Evolutionary conservation across 2,329 filamentous ascomycete genomes (phyloP).

Genomic region (Diaporthe amygdali): DNA sequence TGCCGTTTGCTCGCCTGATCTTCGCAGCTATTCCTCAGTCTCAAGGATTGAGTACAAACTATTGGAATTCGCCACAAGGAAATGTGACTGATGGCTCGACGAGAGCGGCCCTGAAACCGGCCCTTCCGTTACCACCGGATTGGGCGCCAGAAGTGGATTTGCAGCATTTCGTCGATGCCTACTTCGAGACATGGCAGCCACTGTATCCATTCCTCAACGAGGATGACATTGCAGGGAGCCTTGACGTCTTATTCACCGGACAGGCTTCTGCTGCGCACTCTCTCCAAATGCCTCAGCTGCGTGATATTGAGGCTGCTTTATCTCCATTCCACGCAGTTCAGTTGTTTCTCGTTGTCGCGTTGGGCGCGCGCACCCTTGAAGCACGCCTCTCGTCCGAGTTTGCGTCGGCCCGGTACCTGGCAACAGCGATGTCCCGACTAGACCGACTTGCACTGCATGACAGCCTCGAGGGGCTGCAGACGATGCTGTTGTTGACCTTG

Average conservation of each 20-base stretch:
- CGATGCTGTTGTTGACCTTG: constrained; percentile 31
- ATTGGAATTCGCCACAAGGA: neutral
- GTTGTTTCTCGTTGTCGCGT: constrained; percentile 33
- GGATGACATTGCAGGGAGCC: constrained; percentile 29
- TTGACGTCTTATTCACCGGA: constrained; percentile 29
- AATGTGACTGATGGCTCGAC: neutral
- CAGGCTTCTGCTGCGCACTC: constrained; percentile 27
- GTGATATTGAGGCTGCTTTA: constrained; percentile 24
- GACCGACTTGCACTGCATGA: constrained; percentile 31
- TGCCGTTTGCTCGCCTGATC: constrained; percentile 32
- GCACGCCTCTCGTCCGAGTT: constrained; percentile 28
- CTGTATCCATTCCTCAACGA: constrained; percentile 36
- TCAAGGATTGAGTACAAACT: constrained; percentile 24
- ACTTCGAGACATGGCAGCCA: constrained; percentile 34
- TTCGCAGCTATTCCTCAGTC: constrained; percentile 30
- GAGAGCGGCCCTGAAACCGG: neutral
- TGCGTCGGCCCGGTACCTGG: constrained; percentile 33
- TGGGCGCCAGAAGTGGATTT: constrained; percentile 28
- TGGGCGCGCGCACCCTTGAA: constrained; percentile 32
- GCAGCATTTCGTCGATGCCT: constrained; percentile 28
- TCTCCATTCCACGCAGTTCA: constrained; percentile 28
- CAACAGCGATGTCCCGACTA: constrained; percentile 30
- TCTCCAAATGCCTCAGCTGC: constrained; percentile 29
- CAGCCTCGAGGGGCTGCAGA: constrained; percentile 31
- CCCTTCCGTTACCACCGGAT: constrained; percentile 15